A percentile compares a stretch with the other conserved stretches of the same genome.
phyloP scores from a whole-genome alignment of 179 eudicot genomes.

The Drosera spatulata region DNA sequence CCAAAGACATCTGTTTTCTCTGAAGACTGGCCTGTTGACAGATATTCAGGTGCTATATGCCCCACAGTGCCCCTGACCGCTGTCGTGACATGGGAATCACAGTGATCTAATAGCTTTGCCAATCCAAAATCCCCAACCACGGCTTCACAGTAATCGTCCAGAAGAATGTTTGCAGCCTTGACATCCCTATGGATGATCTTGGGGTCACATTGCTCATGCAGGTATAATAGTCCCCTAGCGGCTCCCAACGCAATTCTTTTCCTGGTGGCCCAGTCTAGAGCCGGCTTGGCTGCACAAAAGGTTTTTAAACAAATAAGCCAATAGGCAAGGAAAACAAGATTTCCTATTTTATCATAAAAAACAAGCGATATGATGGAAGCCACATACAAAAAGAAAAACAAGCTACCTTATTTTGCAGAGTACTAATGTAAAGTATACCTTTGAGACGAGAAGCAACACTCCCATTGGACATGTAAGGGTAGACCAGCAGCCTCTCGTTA shows the following conservation, averaged over 20 bases:
- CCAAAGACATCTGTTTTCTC: slow-evolving; percentile 37
- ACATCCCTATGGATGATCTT: slow-evolving; percentile 90
- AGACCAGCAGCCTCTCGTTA: slow-evolving; percentile 65
- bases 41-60: slow-evolving; percentile 9
- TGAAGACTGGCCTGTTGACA: too few relatives aligned
- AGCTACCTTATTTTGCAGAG: too few relatives aligned
- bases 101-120: slow-evolving; percentile 80
- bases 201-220: slow-evolving; percentile 91
- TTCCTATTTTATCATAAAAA: background rate
- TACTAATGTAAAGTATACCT: slow-evolving; percentile 27
- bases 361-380: too few relatives aligned
- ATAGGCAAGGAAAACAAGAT: background rate
- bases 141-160: slow-evolving; percentile 27
- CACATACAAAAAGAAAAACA: too few relatives aligned
- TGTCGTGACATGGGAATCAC: slow-evolving; percentile 75
- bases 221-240: slow-evolving; percentile 37
- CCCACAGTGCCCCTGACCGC: slow-evolving; percentile 93
- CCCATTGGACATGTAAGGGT: slow-evolving; percentile 89
- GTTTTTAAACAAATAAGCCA: background rate
- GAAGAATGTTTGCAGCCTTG: slow-evolving; percentile 83
- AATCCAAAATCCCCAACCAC: slow-evolving; percentile 70
- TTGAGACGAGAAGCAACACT: slow-evolving; percentile 87
- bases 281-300: slow-evolving; percentile 51
- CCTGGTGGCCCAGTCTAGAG: slow-evolving; percentile 72
- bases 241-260: slow-evolving; percentile 40